Evolutionary conservation across 805 yeast genomes (phyloP).

Genomic region (Maudiozyma pseudohumilis): DNA sequence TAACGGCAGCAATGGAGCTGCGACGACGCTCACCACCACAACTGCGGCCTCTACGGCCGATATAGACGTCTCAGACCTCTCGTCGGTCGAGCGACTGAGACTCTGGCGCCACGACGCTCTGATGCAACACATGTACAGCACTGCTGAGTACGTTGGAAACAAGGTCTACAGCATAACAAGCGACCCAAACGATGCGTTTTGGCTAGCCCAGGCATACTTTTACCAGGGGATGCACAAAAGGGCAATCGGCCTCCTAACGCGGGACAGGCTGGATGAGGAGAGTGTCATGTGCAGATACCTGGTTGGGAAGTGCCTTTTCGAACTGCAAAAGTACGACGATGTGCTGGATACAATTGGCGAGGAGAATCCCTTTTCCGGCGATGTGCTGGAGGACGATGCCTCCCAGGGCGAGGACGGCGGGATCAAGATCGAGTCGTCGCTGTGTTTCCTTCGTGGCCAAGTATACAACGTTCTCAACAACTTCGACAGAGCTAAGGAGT

Average conservation of each 20-base stretch:
- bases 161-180: slow-evolving; percentile 73
- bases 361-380: slow-evolving; percentile 54
- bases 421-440: slow-evolving; percentile 73
- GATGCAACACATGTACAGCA: slow-evolving; percentile 81
- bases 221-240: slow-evolving; percentile 66
- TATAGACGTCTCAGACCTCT: slow-evolving; percentile 25
- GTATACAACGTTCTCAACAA: slow-evolving; percentile 76
- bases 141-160: slow-evolving; percentile 89
- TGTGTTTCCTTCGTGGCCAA: slow-evolving; percentile 77
- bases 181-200: slow-evolving; percentile 89
- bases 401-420: slow-evolving; percentile 54
- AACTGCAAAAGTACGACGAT: slow-evolving; percentile 73
- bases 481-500: slow-evolving; percentile 76
- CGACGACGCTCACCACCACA: slow-evolving; percentile 12
- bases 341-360: slow-evolving; percentile 84
- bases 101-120: slow-evolving; percentile 91
- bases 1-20: not conserved
- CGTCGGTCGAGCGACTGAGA: slow-evolving; percentile 78
- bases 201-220: slow-evolving; percentile 88
- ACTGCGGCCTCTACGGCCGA: slow-evolving; percentile 14
- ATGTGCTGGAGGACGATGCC: slow-evolving; percentile 1
- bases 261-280: slow-evolving; percentile 41
- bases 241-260: slow-evolving; percentile 60
- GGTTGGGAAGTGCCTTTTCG: slow-evolving; percentile 62
- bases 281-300: slow-evolving; percentile 74